Conservation (phyloP, 1,284 basidiomycete genomes). For the Ustilago bromivora region DNA sequence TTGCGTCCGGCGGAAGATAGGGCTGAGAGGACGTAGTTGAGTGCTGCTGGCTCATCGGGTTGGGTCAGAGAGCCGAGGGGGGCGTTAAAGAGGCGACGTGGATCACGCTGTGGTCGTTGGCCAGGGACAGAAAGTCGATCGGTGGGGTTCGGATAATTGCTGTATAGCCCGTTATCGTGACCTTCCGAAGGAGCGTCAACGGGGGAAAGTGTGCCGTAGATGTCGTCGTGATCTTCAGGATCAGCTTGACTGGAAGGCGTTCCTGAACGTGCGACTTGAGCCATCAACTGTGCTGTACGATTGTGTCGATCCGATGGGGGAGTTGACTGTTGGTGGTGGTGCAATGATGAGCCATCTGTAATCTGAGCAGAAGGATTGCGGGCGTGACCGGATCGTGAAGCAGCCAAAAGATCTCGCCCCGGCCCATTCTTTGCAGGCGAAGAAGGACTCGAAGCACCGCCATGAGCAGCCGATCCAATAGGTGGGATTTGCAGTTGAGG, state of each 20-base stretch:
- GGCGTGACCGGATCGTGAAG: constrained; percentile 26
- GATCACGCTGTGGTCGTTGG: constrained; percentile 40
- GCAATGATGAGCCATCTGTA: constrained; percentile 8
- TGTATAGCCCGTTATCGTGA: constrained; percentile 31
- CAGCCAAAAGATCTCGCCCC: constrained; percentile 37
- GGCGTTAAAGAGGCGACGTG: constrained; percentile 33
- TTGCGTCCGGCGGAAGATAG: constrained; percentile 62
- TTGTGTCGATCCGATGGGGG: constrained; percentile 45
- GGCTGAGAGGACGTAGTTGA: constrained; percentile 60
- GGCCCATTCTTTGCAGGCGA: constrained; percentile 35
- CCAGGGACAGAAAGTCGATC: constrained; percentile 43
- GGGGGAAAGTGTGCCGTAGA: constrained; percentile 51
- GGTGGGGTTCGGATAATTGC: constrained; percentile 22
- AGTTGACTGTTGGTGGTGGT: constrained; percentile 12
- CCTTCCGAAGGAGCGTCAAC: constrained; percentile 46
- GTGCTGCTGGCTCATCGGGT: constrained; percentile 54
- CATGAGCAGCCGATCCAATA: constrained; percentile 18
- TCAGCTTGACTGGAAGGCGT: constrained; percentile 38
- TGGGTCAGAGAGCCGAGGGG: constrained; percentile 63
- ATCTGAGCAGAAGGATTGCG: constrained; percentile 36
- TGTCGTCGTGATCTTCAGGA: constrained; percentile 60
- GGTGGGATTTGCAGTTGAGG: constrained; percentile 45
- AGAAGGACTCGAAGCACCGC: constrained; percentile 20
- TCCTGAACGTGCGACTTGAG: constrained; percentile 35
- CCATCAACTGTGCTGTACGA: constrained; percentile 56